Conservation (phyloP, 2,329 filamentous ascomycete species). For the Penicillium sp. region DNA sequence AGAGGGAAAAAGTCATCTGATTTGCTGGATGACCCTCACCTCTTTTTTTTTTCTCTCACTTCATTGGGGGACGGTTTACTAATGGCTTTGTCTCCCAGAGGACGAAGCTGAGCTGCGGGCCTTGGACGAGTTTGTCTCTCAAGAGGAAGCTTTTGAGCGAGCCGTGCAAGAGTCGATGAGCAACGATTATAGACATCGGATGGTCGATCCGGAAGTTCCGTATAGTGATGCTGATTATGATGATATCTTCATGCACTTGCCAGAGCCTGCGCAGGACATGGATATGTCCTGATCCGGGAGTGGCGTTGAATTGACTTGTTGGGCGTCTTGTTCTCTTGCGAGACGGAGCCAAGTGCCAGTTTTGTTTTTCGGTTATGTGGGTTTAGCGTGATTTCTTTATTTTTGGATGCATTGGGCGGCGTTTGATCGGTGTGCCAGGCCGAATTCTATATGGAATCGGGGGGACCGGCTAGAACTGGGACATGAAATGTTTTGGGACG, state of each 20-base stretch:
- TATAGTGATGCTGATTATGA: constrained; percentile 56
- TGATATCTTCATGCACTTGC: constrained; percentile 59
- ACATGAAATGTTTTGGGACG: too few species aligned
- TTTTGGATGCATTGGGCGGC: constrained; percentile 10
- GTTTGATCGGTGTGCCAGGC: constrained; percentile 2
- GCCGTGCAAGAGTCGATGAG: constrained; percentile 21
- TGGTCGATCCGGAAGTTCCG: constrained; percentile 13
- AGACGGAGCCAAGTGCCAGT: not conserved
- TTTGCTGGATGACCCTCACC: too few species aligned
- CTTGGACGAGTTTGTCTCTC: constrained; percentile 32
- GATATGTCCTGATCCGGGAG: constrained; percentile 30
- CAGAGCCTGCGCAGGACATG: constrained; percentile 43
- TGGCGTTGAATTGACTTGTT: too few species aligned
- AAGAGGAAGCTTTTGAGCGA: constrained; percentile 31
- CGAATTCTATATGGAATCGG: not conserved
- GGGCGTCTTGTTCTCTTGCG: too few species aligned
- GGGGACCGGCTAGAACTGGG: too few species aligned
- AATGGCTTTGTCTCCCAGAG: not conserved
- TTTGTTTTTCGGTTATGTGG: not conserved
- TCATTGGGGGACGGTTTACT: not conserved
- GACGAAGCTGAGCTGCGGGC: constrained; percentile 26
- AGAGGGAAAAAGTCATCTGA: too few species aligned
- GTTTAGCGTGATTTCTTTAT: constrained; percentile 3
- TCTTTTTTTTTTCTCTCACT: not conserved
- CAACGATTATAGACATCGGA: not conserved